Percentiles rank a stretch among this genome's conserved stretches.
These are phyloP conservation scores for Pichia kluyveri DNA, from an alignment of 805 yeast species.

Conservation along the genomic window DNA sequence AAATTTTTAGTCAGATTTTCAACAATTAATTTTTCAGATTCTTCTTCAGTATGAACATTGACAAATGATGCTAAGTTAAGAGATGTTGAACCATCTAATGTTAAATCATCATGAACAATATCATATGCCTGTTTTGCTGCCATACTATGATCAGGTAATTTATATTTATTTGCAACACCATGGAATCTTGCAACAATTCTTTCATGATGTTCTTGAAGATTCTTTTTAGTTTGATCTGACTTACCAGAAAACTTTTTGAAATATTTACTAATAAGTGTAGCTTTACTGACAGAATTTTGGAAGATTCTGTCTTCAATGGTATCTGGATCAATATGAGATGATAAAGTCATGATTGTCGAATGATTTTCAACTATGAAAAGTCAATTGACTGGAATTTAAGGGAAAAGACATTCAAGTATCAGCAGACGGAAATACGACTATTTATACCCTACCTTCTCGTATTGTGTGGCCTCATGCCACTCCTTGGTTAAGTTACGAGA, in stretches of 20 bases:
- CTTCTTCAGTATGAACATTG: constrained; percentile 57
- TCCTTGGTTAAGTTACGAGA: too few species aligned
- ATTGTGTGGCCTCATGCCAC: too few species aligned
- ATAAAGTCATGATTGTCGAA: constrained; percentile 30
- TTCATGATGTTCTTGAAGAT: background rate
- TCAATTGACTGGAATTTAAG: too few species aligned
- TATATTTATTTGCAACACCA: constrained; percentile 43
- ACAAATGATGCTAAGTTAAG: constrained; percentile 86
- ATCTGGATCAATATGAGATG: constrained; percentile 38
- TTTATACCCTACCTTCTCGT: too few species aligned
- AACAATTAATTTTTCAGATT: constrained; percentile 41
- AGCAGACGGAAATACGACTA: too few species aligned
- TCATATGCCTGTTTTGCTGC: constrained; percentile 46
- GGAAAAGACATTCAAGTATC: too few species aligned
- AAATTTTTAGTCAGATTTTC: constrained; percentile 80
- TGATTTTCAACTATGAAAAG: too few species aligned
- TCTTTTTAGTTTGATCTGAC: too few species aligned
- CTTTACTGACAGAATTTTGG: constrained; percentile 6
- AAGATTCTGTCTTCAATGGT: constrained; percentile 29
- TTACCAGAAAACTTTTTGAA: constrained; percentile 11
- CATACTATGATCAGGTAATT: constrained; percentile 50
- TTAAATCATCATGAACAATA: constrained; percentile 61
- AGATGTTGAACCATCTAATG: constrained; percentile 76
- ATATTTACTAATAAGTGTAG: constrained; percentile 13
- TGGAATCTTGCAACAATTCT: constrained; percentile 22